These are phyloP conservation scores for Acacia melanoxylon DNA, from an alignment of 306 rosid genomes.

Conservation along the genomic window DNA sequence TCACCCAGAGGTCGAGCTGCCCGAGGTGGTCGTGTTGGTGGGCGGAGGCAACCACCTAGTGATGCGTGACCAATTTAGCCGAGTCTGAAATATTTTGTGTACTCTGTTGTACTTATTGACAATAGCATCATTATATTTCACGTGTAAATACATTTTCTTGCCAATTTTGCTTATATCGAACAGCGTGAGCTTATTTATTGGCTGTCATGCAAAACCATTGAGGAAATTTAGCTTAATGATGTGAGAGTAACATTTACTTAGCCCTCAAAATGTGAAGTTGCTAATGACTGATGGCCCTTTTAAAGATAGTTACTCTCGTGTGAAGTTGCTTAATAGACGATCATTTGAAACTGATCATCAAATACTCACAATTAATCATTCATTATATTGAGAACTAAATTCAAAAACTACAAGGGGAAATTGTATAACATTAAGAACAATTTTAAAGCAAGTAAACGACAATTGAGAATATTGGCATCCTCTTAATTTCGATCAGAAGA, in stretches of 20 bases:
- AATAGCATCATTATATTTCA: not conserved
- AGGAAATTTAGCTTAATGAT: not conserved
- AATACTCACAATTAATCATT: slow-evolving; percentile 22
- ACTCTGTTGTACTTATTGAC: not conserved
- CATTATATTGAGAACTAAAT: slow-evolving; percentile 21
- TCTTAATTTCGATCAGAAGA: not conserved
- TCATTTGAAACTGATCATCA: slow-evolving; percentile 26
- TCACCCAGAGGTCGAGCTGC: slow-evolving; percentile 54
- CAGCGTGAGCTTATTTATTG: not conserved
- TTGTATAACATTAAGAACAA: slow-evolving; percentile 5
- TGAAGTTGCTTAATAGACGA: not conserved
- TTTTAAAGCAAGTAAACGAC: slow-evolving; percentile 4
- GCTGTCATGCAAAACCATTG: not conserved
- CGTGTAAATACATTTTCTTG: slow-evolving; percentile 37
- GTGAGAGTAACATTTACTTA: not conserved
- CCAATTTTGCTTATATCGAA: not conserved
- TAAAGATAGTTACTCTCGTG: not conserved
- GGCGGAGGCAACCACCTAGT: slow-evolving; percentile 59
- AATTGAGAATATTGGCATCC: slow-evolving; percentile 22
- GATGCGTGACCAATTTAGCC: slow-evolving; percentile 29
- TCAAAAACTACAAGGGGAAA: slow-evolving; percentile 8
- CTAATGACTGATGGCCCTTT: not conserved
- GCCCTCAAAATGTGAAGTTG: not conserved
- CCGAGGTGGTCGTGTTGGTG: slow-evolving; percentile 44
- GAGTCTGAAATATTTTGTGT: not conserved